These are phyloP conservation scores for Zygosaccharomyces sapae DNA, from an alignment of 1,139 yeast species.

Conservation along the genomic window DNA sequence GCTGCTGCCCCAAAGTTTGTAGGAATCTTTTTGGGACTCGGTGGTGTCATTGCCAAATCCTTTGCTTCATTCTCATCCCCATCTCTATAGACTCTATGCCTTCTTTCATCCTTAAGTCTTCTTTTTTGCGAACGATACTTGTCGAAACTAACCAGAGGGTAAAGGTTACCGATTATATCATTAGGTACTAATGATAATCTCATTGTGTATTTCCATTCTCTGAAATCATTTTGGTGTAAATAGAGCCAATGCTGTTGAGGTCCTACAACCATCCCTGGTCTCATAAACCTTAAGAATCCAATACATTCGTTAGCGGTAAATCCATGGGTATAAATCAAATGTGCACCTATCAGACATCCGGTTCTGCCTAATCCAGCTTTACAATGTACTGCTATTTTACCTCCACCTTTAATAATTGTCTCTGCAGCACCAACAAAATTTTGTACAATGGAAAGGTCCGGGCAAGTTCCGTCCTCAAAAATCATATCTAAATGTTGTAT, in stretches of 20 bases:
- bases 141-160: slow-evolving; percentile 59
- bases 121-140: slow-evolving; percentile 45
- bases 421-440: slow-evolving; percentile 94
- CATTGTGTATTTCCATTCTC: slow-evolving; percentile 96
- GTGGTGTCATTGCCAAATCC: slow-evolving; percentile 32
- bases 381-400: slow-evolving; percentile 95
- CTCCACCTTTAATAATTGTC: slow-evolving; percentile 73
- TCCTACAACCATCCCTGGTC: slow-evolving; percentile 99
- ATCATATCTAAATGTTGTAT: slow-evolving; percentile 91
- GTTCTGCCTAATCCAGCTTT: slow-evolving; percentile 98
- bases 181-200: slow-evolving; percentile 58
- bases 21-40: slow-evolving; percentile 20
- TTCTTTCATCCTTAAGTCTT: slow-evolving; percentile 27
- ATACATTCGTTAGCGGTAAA: slow-evolving; percentile 96
- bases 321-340: slow-evolving; percentile 89
- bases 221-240: slow-evolving; percentile 88
- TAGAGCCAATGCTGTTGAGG: slow-evolving; percentile 99
- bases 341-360: slow-evolving; percentile 96
- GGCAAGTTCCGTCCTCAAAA: slow-evolving; percentile 97
- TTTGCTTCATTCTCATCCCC: slow-evolving; percentile 25
- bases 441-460: slow-evolving; percentile 86
- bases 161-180: slow-evolving; percentile 69
- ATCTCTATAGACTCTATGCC: slow-evolving; percentile 16
- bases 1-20: slow-evolving; percentile 43
- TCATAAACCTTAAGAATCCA: slow-evolving; percentile 89